Percentiles rank a stretch among this genome's conserved stretches.
Evolutionary conservation across 2,329 filamentous ascomycete genomes (phyloP).

Genomic region (Chalaropsis thielavioides): DNA sequence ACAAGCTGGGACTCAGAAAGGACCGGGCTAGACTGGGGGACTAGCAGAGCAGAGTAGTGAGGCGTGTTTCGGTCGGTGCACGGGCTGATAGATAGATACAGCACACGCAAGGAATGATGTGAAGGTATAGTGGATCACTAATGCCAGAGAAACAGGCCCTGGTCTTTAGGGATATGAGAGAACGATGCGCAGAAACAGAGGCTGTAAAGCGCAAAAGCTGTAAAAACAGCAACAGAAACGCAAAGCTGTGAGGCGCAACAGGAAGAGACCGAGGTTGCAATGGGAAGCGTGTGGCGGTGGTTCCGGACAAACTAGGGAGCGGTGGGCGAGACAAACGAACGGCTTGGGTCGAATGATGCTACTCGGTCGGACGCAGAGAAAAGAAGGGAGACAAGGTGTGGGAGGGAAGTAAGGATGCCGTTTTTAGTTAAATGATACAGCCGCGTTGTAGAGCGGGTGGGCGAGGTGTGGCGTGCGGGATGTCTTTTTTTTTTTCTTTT

Average conservation of each 20-base stretch:
- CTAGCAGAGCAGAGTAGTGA: not conserved
- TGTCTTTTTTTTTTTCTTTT: not conserved
- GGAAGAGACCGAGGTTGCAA: not conserved
- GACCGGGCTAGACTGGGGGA: not conserved
- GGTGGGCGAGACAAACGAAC: constrained; percentile 2
- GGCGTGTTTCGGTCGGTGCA: constrained; percentile 11
- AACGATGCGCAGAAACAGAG: not conserved
- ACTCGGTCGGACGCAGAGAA: not conserved
- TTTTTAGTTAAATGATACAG: not conserved
- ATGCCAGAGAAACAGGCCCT: constrained; percentile 14
- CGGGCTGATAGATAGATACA: constrained; percentile 16
- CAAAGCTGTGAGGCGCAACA: not conserved
- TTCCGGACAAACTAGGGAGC: constrained; percentile 6
- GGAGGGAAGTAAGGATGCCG: not conserved
- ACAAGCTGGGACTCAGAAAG: not conserved
- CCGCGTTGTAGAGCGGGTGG: not conserved
- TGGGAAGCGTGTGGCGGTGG: constrained; percentile 1
- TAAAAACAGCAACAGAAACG: not conserved
- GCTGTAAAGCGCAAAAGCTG: not conserved
- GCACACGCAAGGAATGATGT: constrained; percentile 12
- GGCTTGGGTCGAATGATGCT: not conserved
- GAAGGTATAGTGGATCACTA: constrained; percentile 10
- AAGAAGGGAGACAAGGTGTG: not conserved
- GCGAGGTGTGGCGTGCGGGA: not conserved
- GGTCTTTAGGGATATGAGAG: constrained; percentile 1